Conservation (phyloP, 2,329 filamentous ascomycete species). For the Trichophyton rubrum region DNA sequence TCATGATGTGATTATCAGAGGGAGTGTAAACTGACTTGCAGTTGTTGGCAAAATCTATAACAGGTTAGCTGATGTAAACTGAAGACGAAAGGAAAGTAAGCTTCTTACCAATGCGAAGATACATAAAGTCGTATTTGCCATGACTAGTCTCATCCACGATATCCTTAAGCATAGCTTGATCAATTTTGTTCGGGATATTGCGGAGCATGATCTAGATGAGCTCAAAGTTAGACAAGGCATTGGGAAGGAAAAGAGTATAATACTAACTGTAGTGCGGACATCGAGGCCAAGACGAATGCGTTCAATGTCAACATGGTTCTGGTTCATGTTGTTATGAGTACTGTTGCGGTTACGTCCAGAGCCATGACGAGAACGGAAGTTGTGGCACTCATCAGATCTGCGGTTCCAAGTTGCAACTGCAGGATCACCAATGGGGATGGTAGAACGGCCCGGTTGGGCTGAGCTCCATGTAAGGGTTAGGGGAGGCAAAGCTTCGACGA, state of each 20-base stretch:
- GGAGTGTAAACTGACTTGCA: slow-evolving; percentile 53
- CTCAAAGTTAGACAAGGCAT: slow-evolving; percentile 5
- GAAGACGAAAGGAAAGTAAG: background rate
- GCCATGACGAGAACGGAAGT: slow-evolving; percentile 21
- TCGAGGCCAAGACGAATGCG: slow-evolving; percentile 49
- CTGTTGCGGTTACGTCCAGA: slow-evolving; percentile 18
- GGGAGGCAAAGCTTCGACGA: slow-evolving; percentile 10
- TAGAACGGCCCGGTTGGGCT: slow-evolving; percentile 32
- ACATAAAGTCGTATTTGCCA: slow-evolving; percentile 89
- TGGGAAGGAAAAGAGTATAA: background rate
- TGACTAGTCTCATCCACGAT: slow-evolving; percentile 67
- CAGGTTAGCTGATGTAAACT: slow-evolving; percentile 7
- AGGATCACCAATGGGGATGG: slow-evolving; percentile 26
- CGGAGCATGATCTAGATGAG: slow-evolving; percentile 68
- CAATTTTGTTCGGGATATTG: slow-evolving; percentile 86
- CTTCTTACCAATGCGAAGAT: slow-evolving; percentile 61
- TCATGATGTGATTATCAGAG: background rate
- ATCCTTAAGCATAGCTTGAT: slow-evolving; percentile 59
- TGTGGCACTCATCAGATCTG: slow-evolving; percentile 19
- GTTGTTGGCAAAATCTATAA: slow-evolving; percentile 59
- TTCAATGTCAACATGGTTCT: slow-evolving; percentile 34
- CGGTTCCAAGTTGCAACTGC: slow-evolving; percentile 23
- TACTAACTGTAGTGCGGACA: slow-evolving; percentile 59
- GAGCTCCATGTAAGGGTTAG: slow-evolving; percentile 21
- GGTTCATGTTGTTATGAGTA: slow-evolving; percentile 18